A percentile compares a stretch with the other conserved stretches of the same genome.
Conservation (phyloP, 257 asterid genomes). For the Cinchona pubescens region DNA sequence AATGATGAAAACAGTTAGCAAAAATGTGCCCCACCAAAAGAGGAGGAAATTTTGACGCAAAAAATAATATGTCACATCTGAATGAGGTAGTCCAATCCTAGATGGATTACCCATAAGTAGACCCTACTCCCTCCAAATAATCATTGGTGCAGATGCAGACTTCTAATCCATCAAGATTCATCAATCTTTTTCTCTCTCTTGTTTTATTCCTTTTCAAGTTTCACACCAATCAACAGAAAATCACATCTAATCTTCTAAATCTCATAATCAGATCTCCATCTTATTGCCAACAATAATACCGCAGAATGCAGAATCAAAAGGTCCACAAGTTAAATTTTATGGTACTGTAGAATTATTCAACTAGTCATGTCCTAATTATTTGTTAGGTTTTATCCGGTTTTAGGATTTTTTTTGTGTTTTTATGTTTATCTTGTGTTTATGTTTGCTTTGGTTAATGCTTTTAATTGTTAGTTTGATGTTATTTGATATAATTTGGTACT, state of each 20-base stretch:
- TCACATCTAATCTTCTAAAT: not conserved
- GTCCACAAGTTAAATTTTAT: not conserved
- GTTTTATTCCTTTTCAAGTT: not conserved
- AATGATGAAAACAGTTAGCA: not conserved
- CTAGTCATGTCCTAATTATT: too few relatives aligned
- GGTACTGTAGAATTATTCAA: too few relatives aligned
- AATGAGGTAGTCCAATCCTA: not conserved
- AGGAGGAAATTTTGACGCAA: too few relatives aligned
- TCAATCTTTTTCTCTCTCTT: not conserved
- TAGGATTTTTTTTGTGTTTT: too few relatives aligned
- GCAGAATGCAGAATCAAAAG: not conserved
- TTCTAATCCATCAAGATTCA: not conserved
- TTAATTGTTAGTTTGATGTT: too few relatives aligned
- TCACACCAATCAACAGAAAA: not conserved
- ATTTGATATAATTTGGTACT: too few relatives aligned
- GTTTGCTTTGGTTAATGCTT: too few relatives aligned
- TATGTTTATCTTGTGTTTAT: too few relatives aligned
- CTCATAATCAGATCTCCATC: not conserved
- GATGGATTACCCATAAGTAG: too few relatives aligned
- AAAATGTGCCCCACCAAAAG: too few relatives aligned
- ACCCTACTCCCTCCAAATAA: constrained; percentile 2
- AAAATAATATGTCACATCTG: too few relatives aligned
- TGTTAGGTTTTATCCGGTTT: too few relatives aligned
- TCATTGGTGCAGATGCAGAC: not conserved
- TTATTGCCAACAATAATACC: not conserved